These are phyloP conservation scores for Diatrype stigma DNA, from an alignment of 2,329 filamentous ascomycete species.

Conservation along the genomic window DNA sequence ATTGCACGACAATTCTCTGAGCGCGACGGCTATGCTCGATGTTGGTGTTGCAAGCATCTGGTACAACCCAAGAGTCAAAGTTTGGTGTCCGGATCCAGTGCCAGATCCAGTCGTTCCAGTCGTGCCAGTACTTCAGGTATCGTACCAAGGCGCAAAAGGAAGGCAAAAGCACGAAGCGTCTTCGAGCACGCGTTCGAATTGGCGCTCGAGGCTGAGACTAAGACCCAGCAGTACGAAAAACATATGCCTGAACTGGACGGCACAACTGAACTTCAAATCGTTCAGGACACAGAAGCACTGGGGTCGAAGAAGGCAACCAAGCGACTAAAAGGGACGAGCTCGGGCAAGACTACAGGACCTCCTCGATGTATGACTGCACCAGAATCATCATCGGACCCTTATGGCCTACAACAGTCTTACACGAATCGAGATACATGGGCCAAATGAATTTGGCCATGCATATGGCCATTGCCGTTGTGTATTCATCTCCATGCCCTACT, in stretches of 20 bases:
- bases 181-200: slow-evolving; percentile 5
- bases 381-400: neutral
- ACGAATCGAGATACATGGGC: neutral
- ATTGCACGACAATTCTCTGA: neutral
- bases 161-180: neutral
- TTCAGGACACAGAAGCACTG: neutral
- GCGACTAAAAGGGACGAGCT: neutral
- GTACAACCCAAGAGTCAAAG: neutral
- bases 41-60: neutral
- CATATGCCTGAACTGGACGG: neutral
- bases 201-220: neutral
- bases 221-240: neutral
- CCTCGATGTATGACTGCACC: neutral
- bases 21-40: neutral
- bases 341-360: neutral
- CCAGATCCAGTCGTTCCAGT: neutral
- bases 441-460: neutral
- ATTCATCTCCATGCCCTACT: too few species aligned
- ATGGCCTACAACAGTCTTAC: neutral
- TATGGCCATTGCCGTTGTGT: too few species aligned
- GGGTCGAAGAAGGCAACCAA: neutral
- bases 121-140: neutral
- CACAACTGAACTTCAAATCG: neutral
- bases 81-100: too few species aligned
- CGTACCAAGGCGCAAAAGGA: neutral